Conservation (phyloP, 2,329 filamentous ascomycete species). For the Conoideocrella luteorostrata region DNA sequence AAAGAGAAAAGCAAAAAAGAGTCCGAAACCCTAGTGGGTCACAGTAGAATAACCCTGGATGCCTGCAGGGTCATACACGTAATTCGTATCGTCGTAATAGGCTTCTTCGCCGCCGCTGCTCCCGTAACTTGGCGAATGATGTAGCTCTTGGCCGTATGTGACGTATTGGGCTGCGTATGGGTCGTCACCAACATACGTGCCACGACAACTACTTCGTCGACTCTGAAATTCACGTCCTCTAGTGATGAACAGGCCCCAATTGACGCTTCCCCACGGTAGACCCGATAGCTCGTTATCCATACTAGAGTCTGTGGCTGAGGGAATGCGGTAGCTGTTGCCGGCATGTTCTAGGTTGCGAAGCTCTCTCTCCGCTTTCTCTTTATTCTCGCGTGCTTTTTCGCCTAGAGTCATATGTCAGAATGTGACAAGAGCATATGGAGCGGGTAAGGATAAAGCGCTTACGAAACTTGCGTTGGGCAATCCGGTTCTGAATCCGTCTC, state of each 20-base stretch:
- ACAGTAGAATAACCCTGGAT: not conserved
- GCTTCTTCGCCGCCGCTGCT: conserved; percentile 27
- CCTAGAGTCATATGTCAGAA: conserved; percentile 36
- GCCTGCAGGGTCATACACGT: conserved; percentile 18
- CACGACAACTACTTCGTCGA: conserved; percentile 34
- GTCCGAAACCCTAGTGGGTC: not conserved
- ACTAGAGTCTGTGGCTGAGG: conserved; percentile 49
- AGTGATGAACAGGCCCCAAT: conserved; percentile 47
- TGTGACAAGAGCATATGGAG: not conserved
- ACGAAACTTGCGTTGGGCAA: conserved; percentile 73
- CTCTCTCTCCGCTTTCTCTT: conserved; percentile 59
- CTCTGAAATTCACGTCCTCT: conserved; percentile 44
- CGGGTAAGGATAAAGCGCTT: conserved; percentile 23
- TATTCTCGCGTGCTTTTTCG: conserved; percentile 62
- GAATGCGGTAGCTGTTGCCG: conserved; percentile 56
- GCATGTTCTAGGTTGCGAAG: conserved; percentile 58
- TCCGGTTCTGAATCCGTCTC: conserved; percentile 68
- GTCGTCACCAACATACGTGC: conserved; percentile 30
- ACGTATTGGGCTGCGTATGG: conserved; percentile 22
- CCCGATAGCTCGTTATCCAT: conserved; percentile 50
- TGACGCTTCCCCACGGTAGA: conserved; percentile 66
- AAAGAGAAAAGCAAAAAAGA: not conserved
- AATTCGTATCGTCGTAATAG: conserved; percentile 23
- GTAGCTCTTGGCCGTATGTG: conserved; percentile 15
- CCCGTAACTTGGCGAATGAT: conserved; percentile 26